Evolutionary conservation across 768 basidiomycete species (phyloP).

Genomic region (Rhodotorula graminis): DNA sequence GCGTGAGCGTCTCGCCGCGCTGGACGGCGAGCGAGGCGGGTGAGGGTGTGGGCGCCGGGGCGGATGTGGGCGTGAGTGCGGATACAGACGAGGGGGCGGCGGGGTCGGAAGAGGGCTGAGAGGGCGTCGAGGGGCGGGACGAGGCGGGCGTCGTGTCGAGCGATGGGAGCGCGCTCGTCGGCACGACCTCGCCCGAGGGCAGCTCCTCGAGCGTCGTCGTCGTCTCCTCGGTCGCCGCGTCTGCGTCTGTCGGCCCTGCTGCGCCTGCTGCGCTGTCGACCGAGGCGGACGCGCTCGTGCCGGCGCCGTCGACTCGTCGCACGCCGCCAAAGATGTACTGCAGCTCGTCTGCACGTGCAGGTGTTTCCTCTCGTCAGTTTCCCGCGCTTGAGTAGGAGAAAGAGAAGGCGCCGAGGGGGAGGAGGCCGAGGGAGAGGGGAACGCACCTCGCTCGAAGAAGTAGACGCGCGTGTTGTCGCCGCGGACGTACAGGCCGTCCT

Average conservation of each 20-base stretch:
- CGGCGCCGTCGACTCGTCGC: no score
- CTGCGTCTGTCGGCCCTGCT: not conserved
- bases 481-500: slow-evolving; percentile 90
- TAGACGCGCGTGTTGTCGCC: slow-evolving; percentile 97
- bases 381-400: not conserved
- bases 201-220: not conserved
- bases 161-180: not conserved
- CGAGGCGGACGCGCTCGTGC: not conserved
- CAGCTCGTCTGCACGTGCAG: slow-evolving; percentile 44
- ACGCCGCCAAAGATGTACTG: slow-evolving; percentile 62
- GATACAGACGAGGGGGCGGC: no score
- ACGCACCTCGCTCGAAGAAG: slow-evolving; percentile 79
- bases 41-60: not conserved
- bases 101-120: no score
- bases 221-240: not conserved
- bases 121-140: not conserved
- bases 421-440: not conserved
- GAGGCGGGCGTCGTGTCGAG: not conserved
- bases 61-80: no score
- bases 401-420: no score
- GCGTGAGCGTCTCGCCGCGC: slow-evolving; percentile 1
- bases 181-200: not conserved
- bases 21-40: not conserved
- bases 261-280: no score
- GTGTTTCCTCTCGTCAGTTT: not conserved